phyloP scores from a whole-genome alignment of 148 eudicot genomes.

The Rhododendron vialii region DNA sequence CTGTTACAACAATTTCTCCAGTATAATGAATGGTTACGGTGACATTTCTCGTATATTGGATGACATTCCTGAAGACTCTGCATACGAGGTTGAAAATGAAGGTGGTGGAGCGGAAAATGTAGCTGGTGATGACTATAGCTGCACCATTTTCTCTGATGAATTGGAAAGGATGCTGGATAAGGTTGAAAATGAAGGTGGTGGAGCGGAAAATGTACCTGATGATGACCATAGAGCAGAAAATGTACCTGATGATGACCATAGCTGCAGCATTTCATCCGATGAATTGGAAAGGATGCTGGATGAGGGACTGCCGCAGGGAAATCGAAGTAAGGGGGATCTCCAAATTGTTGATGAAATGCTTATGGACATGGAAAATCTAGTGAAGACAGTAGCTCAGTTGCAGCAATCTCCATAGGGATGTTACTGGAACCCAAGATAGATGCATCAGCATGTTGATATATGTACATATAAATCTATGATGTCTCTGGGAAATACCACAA shows the following conservation, averaged over 20 bases:
- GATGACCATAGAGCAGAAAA: neutral
- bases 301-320: neutral
- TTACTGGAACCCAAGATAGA: neutral
- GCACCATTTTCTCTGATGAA: neutral
- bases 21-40: constrained; percentile 9
- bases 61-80: constrained; percentile 33
- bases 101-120: neutral
- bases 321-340: neutral
- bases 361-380: constrained; percentile 8
- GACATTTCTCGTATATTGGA: constrained; percentile 28
- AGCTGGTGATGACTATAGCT: neutral
- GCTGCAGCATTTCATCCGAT: neutral
- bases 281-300: neutral
- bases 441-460: neutral
- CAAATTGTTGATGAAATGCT: neutral
- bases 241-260: neutral
- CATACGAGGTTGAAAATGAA: neutral
- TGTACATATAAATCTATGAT: neutral
- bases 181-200: neutral
- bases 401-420: neutral
- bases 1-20: constrained; percentile 37
- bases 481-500: neutral
- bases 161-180: neutral
- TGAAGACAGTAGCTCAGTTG: neutral
- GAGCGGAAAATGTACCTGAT: neutral